Evolutionary conservation across 2,329 filamentous ascomycete genomes (phyloP), one percentile per base, ranked within the genome.

Genomic region (Hirsutella rhossiliensis): DNA sequence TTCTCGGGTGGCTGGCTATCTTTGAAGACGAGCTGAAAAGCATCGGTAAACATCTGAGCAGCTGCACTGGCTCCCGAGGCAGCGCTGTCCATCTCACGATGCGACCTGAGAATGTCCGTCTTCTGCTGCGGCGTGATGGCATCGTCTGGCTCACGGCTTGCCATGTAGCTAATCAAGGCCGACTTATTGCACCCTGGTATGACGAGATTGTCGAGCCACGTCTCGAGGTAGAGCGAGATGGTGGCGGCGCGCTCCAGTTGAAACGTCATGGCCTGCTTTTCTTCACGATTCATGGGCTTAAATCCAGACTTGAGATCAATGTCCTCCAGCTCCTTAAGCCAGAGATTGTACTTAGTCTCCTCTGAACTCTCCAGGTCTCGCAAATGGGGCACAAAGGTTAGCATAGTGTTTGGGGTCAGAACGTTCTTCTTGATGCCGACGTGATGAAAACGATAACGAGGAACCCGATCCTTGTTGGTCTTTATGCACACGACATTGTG

Each of bases 401-500:
- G 63, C 64, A 75, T 74, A 1, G 75, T 77, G 52, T 78, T 76
- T 4, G 75, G 73, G 0, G 75, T 75, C 28, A 78, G 63, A 31
- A 79, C 70, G 45, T 78, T 79, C 54, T 73, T 76, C 54, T 64
- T 67, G 42, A 79, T 76, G 53, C 77, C 72, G 32, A 78, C 71
- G 46, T 78, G 73, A 50, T 79, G 76, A 49, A 77, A 78, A 28
- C 71, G 64, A 52, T 79, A 80, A 23, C 62, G 61, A n/a, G 76
- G 76, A 9, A 77, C 75, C n/a, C 68, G 63, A 18, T 70, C 64
- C 48, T 65, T 67, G 44, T 70, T 63, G 2, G 73, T 71, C 50
- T 69, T 69, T 49, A 76, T 67, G 50, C 66, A 62, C n/a, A 64
- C 53, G 5, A 72, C 64, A 3, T 55, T 50, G 47, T 67, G 66